Conservation (phyloP, 768 basidiomycete genomes). For the Cubamyces lactineus region DNA sequence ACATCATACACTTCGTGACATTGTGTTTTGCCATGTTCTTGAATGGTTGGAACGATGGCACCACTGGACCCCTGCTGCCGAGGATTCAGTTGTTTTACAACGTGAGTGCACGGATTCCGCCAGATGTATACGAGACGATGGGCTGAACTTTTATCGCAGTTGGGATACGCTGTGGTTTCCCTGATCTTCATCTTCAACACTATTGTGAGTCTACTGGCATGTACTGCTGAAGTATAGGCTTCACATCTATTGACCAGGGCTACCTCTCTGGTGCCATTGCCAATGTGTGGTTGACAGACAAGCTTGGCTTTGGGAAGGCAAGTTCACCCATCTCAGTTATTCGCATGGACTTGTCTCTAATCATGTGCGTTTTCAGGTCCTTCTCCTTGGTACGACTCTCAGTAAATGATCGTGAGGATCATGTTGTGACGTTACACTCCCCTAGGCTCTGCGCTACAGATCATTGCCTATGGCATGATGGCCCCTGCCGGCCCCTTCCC, state of each 20-base stretch:
- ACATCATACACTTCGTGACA: conserved; percentile 51
- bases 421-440: background rate
- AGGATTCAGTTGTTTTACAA: conserved; percentile 62
- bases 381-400: conserved; percentile 3
- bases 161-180: conserved; percentile 57
- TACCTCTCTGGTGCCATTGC: conserved; percentile 51
- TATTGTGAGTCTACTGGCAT: conserved; percentile 35
- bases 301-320: conserved; percentile 55
- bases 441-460: conserved; percentile 55
- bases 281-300: conserved; percentile 52
- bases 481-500: conserved; percentile 64
- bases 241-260: conserved; percentile 37
- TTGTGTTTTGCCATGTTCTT: conserved; percentile 64
- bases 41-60: conserved; percentile 78
- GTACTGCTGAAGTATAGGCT: background rate
- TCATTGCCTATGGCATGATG: conserved; percentile 57
- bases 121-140: background rate
- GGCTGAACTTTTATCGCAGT: conserved; percentile 31
- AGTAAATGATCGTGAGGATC: background rate
- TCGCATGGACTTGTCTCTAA: background rate
- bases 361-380: background rate
- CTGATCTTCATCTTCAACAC: conserved; percentile 59
- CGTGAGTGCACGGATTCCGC: conserved; percentile 33
- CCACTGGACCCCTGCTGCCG: conserved; percentile 74
- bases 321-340: background rate